A percentile compares a stretch with the other conserved stretches of the same genome.
Conservation (phyloP, 345 rosid genomes). For the Linum lewisii region DNA sequence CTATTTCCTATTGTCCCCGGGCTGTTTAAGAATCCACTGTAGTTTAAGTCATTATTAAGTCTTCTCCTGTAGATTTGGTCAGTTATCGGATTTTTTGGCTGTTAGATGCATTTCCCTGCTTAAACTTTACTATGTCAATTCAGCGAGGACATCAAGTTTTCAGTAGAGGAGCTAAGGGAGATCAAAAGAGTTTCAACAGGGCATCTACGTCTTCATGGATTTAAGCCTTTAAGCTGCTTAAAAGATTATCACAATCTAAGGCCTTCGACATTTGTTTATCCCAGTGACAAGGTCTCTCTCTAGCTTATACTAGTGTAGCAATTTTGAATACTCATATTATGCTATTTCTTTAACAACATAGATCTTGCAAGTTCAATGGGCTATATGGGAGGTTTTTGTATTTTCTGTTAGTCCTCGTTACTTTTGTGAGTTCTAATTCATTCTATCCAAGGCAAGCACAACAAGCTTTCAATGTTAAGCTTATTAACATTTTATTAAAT, state of each 20-base stretch:
- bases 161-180: constrained; percentile 54
- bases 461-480: background rate
- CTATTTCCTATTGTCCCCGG: too few species aligned
- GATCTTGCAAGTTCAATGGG: background rate
- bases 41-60: too few species aligned
- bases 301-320: constrained; percentile 5
- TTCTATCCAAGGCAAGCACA: background rate
- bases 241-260: constrained; percentile 88
- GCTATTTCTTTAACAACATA: background rate
- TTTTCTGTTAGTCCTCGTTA: background rate
- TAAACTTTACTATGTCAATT: constrained; percentile 12
- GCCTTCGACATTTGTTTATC: constrained; percentile 88
- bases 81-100: background rate
- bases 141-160: constrained; percentile 58
- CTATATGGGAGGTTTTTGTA: background rate
- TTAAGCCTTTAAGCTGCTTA: constrained; percentile 84
- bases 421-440: background rate
- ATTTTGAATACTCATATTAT: background rate
- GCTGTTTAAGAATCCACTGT: too few species aligned
- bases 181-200: constrained; percentile 64
- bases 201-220: constrained; percentile 72
- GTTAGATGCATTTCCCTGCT: constrained; percentile 11
- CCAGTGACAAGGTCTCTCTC: constrained; percentile 68
- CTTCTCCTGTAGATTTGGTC: too few species aligned
- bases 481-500: background rate